Evolutionary conservation across 1,139 yeast genomes (phyloP).

Genomic region (Suhomyces bokatorum): DNA sequence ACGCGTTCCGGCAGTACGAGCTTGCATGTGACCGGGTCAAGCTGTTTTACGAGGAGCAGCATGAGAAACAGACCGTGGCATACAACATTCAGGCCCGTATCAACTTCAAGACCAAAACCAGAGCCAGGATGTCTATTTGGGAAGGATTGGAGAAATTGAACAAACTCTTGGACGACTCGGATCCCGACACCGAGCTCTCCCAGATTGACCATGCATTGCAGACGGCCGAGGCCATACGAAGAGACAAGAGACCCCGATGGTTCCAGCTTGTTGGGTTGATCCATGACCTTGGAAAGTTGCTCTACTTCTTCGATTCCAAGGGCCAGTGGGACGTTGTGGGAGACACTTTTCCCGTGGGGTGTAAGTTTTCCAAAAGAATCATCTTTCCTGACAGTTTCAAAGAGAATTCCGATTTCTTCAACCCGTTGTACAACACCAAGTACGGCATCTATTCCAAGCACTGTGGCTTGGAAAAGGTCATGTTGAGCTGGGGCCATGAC

Average conservation of each 20-base stretch:
- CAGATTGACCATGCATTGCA: slow-evolving; percentile 77
- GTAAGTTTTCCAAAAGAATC: slow-evolving; percentile 59
- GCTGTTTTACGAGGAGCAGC: slow-evolving; percentile 67
- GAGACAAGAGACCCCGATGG: slow-evolving; percentile 72
- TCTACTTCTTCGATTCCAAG: slow-evolving; percentile 67
- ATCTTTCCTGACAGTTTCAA: slow-evolving; percentile 63
- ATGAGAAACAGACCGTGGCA: slow-evolving; percentile 69
- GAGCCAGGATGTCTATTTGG: slow-evolving; percentile 73
- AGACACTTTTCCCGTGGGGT: slow-evolving; percentile 76
- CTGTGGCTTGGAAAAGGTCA: slow-evolving; percentile 69
- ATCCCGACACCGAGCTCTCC: slow-evolving; percentile 73
- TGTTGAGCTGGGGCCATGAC: slow-evolving; percentile 81
- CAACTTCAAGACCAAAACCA: slow-evolving; percentile 62
- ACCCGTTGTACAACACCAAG: slow-evolving; percentile 66
- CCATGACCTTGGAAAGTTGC: slow-evolving; percentile 68
- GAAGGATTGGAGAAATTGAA: slow-evolving; percentile 66
- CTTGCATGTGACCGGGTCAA: slow-evolving; percentile 70
- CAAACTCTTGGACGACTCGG: slow-evolving; percentile 66
- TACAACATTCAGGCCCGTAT: slow-evolving; percentile 71
- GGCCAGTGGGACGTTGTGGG: slow-evolving; percentile 89
- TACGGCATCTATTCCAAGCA: slow-evolving; percentile 65
- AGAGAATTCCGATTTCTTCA: slow-evolving; percentile 58
- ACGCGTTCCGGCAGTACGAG: slow-evolving; percentile 63
- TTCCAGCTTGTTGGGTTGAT: slow-evolving; percentile 72
- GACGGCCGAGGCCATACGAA: slow-evolving; percentile 72